Conservation (phyloP, 2,329 filamentous ascomycete genomes). For the Onygenales sp. region DNA sequence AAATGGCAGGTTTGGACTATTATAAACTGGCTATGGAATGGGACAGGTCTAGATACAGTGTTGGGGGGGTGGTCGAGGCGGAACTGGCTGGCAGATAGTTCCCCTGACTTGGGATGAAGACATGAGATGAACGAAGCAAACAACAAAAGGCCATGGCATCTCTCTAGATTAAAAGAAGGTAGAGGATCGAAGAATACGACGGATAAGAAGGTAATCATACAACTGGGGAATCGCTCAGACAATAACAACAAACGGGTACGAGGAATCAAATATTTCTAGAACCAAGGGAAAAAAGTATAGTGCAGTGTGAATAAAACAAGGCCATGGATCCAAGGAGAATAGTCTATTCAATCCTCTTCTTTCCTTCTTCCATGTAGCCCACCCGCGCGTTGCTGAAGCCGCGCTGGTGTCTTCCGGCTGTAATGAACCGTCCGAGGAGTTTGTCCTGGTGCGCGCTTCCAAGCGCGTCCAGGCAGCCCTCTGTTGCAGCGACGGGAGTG, state of each 20-base stretch:
- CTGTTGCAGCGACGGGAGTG: slow-evolving; percentile 72
- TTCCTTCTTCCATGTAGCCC: slow-evolving; percentile 85
- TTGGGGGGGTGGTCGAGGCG: too few species aligned
- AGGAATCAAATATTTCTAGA: slow-evolving; percentile 2
- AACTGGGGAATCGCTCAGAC: not conserved
- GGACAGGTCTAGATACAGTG: too few species aligned
- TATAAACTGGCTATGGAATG: too few species aligned
- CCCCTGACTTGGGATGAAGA: too few species aligned
- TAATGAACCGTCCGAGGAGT: slow-evolving; percentile 65
- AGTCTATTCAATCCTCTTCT: slow-evolving; percentile 79
- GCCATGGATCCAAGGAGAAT: not conserved
- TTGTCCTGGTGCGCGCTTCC: slow-evolving; percentile 72
- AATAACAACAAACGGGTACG: slow-evolving; percentile 4
- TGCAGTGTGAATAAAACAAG: slow-evolving; percentile 2
- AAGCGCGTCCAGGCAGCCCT: slow-evolving; percentile 83
- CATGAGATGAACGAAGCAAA: too few species aligned
- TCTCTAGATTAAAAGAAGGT: not conserved
- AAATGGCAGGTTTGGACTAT: too few species aligned
- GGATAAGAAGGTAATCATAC: not conserved
- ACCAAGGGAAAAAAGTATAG: slow-evolving; percentile 1
- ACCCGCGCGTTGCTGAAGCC: slow-evolving; percentile 75
- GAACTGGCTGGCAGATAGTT: too few species aligned
- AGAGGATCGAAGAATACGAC: not conserved
- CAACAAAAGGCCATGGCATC: not conserved
- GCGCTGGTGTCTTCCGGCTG: slow-evolving; percentile 57